These are phyloP conservation scores for Cercospora brassicicola DNA, from an alignment of 2,329 filamentous ascomycete genomes.

Conservation along the genomic window DNA sequence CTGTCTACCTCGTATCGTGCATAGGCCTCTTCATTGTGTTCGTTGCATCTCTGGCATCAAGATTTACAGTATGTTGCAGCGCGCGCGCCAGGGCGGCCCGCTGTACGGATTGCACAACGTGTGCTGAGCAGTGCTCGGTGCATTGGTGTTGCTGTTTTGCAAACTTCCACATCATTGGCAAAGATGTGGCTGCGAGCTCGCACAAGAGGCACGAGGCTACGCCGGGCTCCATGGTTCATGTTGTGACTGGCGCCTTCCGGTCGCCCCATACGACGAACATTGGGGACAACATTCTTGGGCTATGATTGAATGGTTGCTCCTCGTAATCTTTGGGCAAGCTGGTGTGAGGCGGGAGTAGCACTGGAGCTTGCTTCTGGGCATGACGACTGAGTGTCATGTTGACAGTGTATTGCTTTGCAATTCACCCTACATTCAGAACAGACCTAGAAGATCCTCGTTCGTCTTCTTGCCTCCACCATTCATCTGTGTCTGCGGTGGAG, in stretches of 20 bases:
- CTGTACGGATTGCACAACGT: neutral
- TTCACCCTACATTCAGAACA: constrained; percentile 47
- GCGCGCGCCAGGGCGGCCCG: neutral
- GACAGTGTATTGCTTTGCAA: neutral
- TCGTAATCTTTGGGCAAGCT: neutral
- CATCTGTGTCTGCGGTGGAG: constrained; percentile 65
- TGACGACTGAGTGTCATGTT: neutral
- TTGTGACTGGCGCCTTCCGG: neutral
- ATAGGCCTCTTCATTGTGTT: neutral
- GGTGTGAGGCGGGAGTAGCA: neutral
- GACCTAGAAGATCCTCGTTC: constrained; percentile 57
- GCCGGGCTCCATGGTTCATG: neutral
- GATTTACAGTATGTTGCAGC: neutral
- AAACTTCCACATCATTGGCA: neutral
- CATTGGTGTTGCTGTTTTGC: neutral
- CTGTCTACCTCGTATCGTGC: neutral
- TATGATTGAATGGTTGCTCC: neutral
- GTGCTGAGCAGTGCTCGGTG: neutral
- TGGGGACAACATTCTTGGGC: neutral
- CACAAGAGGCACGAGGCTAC: neutral
- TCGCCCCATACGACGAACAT: neutral
- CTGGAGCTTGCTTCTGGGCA: neutral
- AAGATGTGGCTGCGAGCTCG: neutral
- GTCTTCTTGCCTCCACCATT: constrained; percentile 44
- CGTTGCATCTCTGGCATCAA: neutral